A percentile compares a stretch with the other conserved stretches of the same genome.
These are phyloP conservation scores for Orbilia blumenaviensis DNA, from an alignment of 2,329 filamentous ascomycete species.

Conservation along the genomic window DNA sequence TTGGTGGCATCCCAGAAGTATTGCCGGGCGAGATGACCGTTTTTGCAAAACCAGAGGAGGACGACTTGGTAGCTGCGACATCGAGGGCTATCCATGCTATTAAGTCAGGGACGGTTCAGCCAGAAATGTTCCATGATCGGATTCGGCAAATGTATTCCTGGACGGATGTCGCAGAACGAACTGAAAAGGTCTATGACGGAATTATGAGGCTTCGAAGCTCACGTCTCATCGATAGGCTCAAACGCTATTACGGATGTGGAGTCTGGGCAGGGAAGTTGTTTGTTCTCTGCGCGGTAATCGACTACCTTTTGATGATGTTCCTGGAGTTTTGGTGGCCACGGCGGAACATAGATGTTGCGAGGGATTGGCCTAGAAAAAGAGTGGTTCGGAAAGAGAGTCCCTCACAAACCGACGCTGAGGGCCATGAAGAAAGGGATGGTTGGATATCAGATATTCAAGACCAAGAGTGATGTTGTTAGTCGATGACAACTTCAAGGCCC, in stretches of 20 bases:
- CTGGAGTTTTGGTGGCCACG: slow-evolving; percentile 87
- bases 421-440: slow-evolving; percentile 11
- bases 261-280: slow-evolving; percentile 99
- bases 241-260: slow-evolving; percentile 96
- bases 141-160: slow-evolving; percentile 99
- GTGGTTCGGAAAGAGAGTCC: slow-evolving; percentile 28
- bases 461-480: slow-evolving; percentile 19
- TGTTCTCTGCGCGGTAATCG: slow-evolving; percentile 90
- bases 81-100: slow-evolving; percentile 87
- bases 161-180: slow-evolving; percentile 92
- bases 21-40: slow-evolving; percentile 96
- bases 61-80: slow-evolving; percentile 89
- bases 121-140: slow-evolving; percentile 94
- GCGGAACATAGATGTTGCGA: slow-evolving; percentile 84
- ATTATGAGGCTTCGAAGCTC: slow-evolving; percentile 90
- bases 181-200: slow-evolving; percentile 93
- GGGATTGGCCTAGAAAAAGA: slow-evolving; percentile 88
- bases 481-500: background rate
- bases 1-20: slow-evolving; percentile 96
- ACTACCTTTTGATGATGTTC: slow-evolving; percentile 89
- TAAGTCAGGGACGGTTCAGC: slow-evolving; percentile 84
- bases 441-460: slow-evolving; percentile 47
- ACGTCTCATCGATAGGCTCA: slow-evolving; percentile 90
- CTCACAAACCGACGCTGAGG: slow-evolving; percentile 41
- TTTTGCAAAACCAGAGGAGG: slow-evolving; percentile 95